phyloP scores from a whole-genome alignment of 2,329 filamentous ascomycete species.

The Leptodontidium sp. region DNA sequence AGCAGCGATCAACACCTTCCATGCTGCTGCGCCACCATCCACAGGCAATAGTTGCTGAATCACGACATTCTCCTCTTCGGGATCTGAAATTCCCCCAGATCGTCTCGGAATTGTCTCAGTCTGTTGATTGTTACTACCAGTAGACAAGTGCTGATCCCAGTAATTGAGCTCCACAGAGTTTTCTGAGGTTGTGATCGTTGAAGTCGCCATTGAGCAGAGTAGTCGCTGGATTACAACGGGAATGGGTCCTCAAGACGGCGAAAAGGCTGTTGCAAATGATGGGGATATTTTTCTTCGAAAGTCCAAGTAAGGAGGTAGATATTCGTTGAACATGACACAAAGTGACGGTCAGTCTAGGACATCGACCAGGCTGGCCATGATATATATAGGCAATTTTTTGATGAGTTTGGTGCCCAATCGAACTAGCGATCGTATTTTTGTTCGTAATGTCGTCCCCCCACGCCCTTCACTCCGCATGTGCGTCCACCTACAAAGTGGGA shows the following conservation, averaged over 20 bases:
- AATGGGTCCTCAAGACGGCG: neutral
- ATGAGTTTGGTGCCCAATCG: neutral
- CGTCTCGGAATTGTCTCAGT: neutral
- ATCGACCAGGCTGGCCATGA: neutral
- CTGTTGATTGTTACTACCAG: neutral
- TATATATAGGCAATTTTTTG: neutral
- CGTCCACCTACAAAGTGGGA: neutral
- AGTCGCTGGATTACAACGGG: neutral
- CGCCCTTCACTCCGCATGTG: neutral
- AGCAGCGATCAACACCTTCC: constrained; percentile 56
- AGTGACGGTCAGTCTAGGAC: neutral
- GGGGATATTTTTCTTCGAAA: neutral
- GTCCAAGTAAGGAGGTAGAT: neutral
- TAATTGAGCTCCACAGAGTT: constrained; percentile 15
- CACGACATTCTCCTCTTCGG: constrained; percentile 5
- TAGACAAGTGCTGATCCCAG: constrained; percentile 11
- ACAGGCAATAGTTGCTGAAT: constrained; percentile 24
- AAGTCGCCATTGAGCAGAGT: constrained; percentile 8
- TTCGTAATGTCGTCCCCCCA: neutral
- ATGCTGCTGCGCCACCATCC: constrained; percentile 49
- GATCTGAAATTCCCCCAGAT: neutral
- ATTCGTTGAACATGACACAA: neutral
- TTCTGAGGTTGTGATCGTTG: neutral
- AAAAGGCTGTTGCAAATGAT: neutral
- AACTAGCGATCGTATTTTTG: neutral